phyloP scores from a whole-genome alignment of 2,329 filamentous ascomycete species.

The Coniochaeta prunicola region DNA sequence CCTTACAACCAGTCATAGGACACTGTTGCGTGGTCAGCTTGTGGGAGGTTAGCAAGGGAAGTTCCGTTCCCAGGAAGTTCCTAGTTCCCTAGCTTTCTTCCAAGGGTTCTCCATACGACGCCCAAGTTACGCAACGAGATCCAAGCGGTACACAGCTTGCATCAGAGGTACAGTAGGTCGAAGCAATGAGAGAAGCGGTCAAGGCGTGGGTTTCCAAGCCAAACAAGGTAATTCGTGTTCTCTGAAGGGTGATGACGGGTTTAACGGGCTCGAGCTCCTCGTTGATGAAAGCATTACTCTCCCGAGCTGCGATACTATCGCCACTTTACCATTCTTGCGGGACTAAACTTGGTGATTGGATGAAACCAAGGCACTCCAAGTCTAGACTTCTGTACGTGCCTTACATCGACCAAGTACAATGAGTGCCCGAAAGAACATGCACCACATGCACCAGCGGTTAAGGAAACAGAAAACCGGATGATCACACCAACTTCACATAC shows the following conservation, averaged over 20 bases:
- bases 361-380: too few species aligned
- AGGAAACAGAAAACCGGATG: background rate
- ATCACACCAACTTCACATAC: background rate
- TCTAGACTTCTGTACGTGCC: background rate
- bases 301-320: background rate
- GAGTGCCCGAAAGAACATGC: background rate
- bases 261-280: background rate
- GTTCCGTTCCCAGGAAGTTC: background rate
- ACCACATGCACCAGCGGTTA: background rate
- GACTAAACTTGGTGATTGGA: background rate
- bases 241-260: background rate
- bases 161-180: background rate
- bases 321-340: background rate
- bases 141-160: background rate
- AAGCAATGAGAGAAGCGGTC: background rate
- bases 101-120: background rate
- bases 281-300: background rate
- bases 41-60: background rate
- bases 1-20: background rate
- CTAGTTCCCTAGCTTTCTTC: background rate
- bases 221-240: background rate
- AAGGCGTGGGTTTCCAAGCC: background rate
- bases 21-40: background rate
- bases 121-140: background rate
- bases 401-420: background rate